phyloP scores from a whole-genome alignment of 352 stramenopile species.

The Globisporangium middletonii region DNA sequence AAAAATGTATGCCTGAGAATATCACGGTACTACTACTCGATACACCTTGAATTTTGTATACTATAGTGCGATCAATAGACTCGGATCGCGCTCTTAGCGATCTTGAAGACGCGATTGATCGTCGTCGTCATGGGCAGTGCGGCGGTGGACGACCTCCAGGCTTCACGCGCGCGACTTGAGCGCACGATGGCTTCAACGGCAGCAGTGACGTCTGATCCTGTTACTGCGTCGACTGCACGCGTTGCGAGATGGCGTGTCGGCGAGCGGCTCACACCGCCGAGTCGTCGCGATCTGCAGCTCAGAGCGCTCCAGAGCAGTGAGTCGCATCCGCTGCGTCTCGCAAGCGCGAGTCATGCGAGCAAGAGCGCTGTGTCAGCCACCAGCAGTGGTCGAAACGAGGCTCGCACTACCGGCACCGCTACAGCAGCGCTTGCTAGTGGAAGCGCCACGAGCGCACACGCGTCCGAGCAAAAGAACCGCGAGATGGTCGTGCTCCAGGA shows the following conservation, averaged over 20 bases:
- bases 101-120: too few relatives aligned
- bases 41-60: too few relatives aligned
- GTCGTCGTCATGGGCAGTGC: not conserved
- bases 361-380: not conserved
- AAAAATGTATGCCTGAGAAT: too few relatives aligned
- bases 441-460: not conserved
- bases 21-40: too few relatives aligned
- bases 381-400: not conserved
- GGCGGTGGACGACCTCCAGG: not conserved
- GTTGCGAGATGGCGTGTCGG: slow-evolving; percentile 36
- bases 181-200: not conserved
- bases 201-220: not conserved
- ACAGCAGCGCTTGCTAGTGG: not conserved
- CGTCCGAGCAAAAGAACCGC: slow-evolving; percentile 2
- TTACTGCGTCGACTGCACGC: not conserved
- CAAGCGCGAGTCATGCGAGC: not conserved
- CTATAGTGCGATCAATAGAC: too few relatives aligned
- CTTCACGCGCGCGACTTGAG: not conserved
- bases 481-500: slow-evolving; percentile 61
- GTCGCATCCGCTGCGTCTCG: slow-evolving; percentile 35
- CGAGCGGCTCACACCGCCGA: slow-evolving; percentile 22
- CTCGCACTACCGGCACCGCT: too few relatives aligned
- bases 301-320: slow-evolving; percentile 21
- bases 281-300: slow-evolving; percentile 18
- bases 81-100: too few relatives aligned